Percentiles rank a stretch among this genome's conserved stretches.
These are phyloP conservation scores for Aspergillus nidulans DNA, from an alignment of 495 filamentous ascomycete genomes.

Conservation along the genomic window DNA sequence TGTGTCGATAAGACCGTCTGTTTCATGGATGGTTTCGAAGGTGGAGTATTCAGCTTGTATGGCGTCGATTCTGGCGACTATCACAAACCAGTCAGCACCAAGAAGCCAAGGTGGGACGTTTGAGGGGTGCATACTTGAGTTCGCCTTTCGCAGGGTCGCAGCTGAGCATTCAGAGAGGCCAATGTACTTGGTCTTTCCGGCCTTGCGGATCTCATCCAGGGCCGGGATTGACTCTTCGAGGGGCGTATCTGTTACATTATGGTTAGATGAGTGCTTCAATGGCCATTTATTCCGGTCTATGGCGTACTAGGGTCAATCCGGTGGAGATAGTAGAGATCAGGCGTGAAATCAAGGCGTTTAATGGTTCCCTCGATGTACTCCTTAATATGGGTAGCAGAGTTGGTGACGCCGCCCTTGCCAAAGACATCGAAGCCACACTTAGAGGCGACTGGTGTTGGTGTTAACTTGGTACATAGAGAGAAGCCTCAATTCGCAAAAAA, in stretches of 20 bases:
- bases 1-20: conserved; percentile 36
- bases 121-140: conserved; percentile 28
- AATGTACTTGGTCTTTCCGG: conserved; percentile 47
- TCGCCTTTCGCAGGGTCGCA: conserved; percentile 39
- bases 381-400: conserved; percentile 47
- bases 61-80: conserved; percentile 49
- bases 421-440: conserved; percentile 44
- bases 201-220: conserved; percentile 41
- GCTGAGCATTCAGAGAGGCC: conserved; percentile 45
- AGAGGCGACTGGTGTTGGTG: conserved; percentile 38
- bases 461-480: background rate
- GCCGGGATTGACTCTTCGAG: conserved; percentile 44
- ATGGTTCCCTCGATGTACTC: conserved; percentile 50
- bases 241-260: conserved; percentile 33
- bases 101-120: background rate
- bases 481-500: background rate
- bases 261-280: conserved; percentile 1
- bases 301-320: conserved; percentile 39
- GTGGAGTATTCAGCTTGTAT: conserved; percentile 49
- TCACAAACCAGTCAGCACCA: background rate
- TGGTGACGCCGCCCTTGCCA: conserved; percentile 29
- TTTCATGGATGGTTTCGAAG: conserved; percentile 47
- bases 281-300: background rate
- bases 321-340: conserved; percentile 42
- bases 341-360: conserved; percentile 45